Conservation (phyloP, 345 rosid species). For the Erucastrum elatum region DNA sequence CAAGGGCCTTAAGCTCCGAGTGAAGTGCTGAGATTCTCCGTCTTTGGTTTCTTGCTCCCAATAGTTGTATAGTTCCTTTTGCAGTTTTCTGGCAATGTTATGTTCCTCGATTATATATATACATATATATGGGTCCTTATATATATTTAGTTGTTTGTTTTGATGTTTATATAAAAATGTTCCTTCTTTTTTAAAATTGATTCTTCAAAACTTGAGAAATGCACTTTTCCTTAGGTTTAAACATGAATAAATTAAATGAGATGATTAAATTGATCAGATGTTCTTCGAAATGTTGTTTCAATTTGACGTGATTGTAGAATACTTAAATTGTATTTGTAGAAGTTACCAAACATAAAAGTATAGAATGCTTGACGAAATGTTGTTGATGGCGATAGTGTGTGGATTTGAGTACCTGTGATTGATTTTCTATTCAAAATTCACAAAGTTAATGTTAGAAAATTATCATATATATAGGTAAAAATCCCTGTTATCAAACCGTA, state of each 20-base stretch:
- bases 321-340: neutral
- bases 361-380: neutral
- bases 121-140: too few relatives aligned
- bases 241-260: neutral
- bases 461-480: too few relatives aligned
- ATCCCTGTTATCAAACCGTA: neutral
- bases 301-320: neutral
- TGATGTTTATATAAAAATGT: neutral
- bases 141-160: neutral
- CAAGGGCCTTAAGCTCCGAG: too few relatives aligned
- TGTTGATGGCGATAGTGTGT: neutral
- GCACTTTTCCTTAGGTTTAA: neutral
- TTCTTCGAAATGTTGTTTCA: neutral
- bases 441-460: neutral
- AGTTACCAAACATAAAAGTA: neutral
- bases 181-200: neutral
- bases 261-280: neutral
- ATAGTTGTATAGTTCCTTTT: too few relatives aligned
- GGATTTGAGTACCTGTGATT: neutral
- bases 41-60: too few relatives aligned
- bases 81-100: neutral
- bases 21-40: too few relatives aligned
- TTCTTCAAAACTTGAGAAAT: neutral
- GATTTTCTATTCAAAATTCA: neutral
- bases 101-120: neutral